Evolutionary conservation across 2,329 filamentous ascomycete species (phyloP), one percentile per base, ranked within the genome.

Genomic region (Neofusicoccum laricinum): DNA sequence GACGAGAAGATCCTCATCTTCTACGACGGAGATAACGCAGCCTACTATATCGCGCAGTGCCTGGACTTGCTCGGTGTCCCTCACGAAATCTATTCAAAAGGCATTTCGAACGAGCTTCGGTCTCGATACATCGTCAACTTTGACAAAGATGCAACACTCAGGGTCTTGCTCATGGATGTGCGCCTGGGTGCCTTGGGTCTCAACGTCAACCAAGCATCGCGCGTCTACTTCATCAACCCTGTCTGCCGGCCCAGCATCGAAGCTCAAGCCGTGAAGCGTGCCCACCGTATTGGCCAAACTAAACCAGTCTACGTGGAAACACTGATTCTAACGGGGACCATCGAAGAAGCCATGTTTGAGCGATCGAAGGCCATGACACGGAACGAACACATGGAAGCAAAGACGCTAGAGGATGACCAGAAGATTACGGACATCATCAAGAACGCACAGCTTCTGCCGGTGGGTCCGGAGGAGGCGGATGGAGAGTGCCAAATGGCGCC

Each of bases 91-190:
- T 93, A 92, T 69, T 86, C 89, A 12, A 87, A 86, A 68, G 81
- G 82, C 0, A 78, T 93, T 1, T 82, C 84, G 1, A 81, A 85
- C 0, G 81, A 84, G 12, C 83, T 86, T 4, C 86, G 91, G 64
- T 86, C 90, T 0, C 85, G 90, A 70, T 96, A 97, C 71, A 85
- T 97, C 0, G 85, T 88, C 0, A 85, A 88, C 0, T 97, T 97
- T 77, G 92, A 93, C 67, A 80, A 88, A 46, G 87, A 86, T 17
- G 78, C 83, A 0, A 84, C 84, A 7, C 88, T 93, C 63, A 86
- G 91, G 5, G 92, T 97, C 0, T 80, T 97, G 2, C 82, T 97
- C 1, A 97, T 97, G 90, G 93, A 97, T 71, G 85, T 97, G n/a
- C 87, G 86, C 1, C 92, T 95, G 72, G 93, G 93, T 34, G 92